These are phyloP conservation scores for Neurospora sp. DNA, from an alignment of 2,329 filamentous ascomycete species.

Conservation along the genomic window DNA sequence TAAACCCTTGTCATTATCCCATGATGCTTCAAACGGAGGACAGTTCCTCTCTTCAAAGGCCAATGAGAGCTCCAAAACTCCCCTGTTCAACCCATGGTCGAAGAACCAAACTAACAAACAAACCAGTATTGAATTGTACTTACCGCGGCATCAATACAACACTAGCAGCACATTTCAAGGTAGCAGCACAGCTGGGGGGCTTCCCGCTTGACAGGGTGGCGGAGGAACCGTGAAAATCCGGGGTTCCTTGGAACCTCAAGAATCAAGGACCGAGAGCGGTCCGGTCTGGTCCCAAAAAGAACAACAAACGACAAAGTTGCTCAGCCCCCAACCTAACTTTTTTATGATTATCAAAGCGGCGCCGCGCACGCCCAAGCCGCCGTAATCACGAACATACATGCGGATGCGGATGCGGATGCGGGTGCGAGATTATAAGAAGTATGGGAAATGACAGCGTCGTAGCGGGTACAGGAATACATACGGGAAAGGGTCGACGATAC, in stretches of 20 bases:
- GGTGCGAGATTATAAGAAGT: background rate
- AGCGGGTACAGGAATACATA: background rate
- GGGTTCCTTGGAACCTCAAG: background rate
- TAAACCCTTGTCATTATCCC: too few species aligned
- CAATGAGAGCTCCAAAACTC: too few species aligned
- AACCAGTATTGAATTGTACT: too few species aligned
- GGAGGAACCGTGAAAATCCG: background rate
- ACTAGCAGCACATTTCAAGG: background rate
- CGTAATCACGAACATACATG: background rate
- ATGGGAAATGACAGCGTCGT: background rate
- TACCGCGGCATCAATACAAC: too few species aligned
- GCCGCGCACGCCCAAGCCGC: background rate
- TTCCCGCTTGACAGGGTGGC: background rate
- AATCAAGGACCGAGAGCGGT: background rate
- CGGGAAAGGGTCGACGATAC: background rate
- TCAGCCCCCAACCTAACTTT: background rate
- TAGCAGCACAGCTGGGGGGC: background rate
- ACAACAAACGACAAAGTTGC: background rate
- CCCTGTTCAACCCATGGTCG: too few species aligned
- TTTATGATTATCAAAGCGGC: background rate
- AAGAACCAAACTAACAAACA: too few species aligned
- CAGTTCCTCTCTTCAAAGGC: too few species aligned
- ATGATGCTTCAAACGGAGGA: too few species aligned
- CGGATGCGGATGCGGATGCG: background rate
- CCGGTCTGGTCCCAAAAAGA: background rate